phyloP scores from a whole-genome alignment of 768 basidiomycete species.

The Kwoniella dendrophila region DNA sequence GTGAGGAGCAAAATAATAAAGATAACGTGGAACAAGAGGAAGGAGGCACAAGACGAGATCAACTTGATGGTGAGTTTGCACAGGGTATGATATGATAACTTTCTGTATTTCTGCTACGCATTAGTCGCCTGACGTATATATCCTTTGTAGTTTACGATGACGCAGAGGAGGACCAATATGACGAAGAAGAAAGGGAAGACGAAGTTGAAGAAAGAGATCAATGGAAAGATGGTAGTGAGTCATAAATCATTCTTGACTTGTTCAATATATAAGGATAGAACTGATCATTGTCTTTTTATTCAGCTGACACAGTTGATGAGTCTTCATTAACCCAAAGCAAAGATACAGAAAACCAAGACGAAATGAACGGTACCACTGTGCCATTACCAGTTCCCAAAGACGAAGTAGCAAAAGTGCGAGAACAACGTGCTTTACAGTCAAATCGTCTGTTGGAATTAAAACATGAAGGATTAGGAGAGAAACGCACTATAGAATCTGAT shows the following conservation, averaged over 20 bases:
- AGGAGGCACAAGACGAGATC: conserved; percentile 2
- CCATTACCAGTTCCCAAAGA: conserved; percentile 2
- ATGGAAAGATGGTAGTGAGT: conserved; percentile 25
- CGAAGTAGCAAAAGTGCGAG: neutral
- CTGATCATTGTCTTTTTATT: conserved; percentile 1
- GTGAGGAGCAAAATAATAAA: conserved; percentile 31
- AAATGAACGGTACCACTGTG: conserved; percentile 10
- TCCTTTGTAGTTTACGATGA: conserved; percentile 12
- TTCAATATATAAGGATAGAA: neutral
- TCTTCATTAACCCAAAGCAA: conserved; percentile 5
- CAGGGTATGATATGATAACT: neutral
- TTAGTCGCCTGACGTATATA: conserved; percentile 1
- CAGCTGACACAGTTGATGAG: conserved; percentile 14
- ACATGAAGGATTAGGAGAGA: conserved; percentile 9
- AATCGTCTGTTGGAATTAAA: neutral
- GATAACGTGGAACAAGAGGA: conserved; percentile 13
- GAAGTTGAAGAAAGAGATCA: conserved; percentile 11
- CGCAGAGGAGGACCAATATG: conserved; percentile 10
- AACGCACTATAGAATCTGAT: neutral
- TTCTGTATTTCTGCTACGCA: conserved; percentile 1
- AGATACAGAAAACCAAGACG: conserved; percentile 12
- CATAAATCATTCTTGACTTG: neutral
- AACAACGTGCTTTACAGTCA: neutral
- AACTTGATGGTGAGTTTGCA: conserved; percentile 11
- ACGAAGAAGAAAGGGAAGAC: conserved; percentile 20